Evolutionary conservation across 2,329 filamentous ascomycete genomes (phyloP), one percentile per base, ranked within the genome.

Genomic region (Emmonsiellopsis sp.): DNA sequence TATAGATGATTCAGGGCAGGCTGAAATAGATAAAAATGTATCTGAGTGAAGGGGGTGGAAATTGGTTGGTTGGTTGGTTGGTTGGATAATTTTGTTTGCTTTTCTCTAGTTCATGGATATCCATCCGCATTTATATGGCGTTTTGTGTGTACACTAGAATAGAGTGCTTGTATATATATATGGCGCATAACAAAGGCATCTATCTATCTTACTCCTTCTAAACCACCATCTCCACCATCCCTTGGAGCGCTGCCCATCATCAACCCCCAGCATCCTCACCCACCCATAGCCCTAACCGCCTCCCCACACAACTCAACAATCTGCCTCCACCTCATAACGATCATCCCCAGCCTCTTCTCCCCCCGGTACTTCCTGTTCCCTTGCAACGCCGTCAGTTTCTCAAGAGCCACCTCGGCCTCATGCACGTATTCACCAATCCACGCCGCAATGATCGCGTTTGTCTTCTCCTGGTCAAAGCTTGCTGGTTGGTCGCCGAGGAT

Each of bases 291-390:
- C 31, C 33, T 51, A 33, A 63, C 53, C 9, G 66, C 68, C 48
- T 54, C 55, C 6, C 61, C 52, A 52, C 69, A 70, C 43, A 73
- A 58, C 27, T 54, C 54, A 55, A 59, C 59, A 47, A 74, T 72
- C 56, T 73, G 71, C 53, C 49, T 60, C 71, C 71, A 74, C 43
- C 71, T 63, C 31, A 59, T 65, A 47, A 67, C 42, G 52, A 73
- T 49, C 51, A 58, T 57, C 36, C 61, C 57, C 50, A 61, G 51
- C 58, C 65, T 67, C 17, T 53, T 51, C 10, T 56, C 57, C 53
- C 62, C 56, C 31, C 51, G 52, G 27, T 42, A 40, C 11, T 57
- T 54, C 42, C 33, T 44, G 8, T n/a, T 42, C 9, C 6, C 33
- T 31, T 34, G 13, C 31, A 48, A 40, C 11, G 33, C 44, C 17